Percentiles rank a stretch among this genome's conserved stretches.
Conservation (phyloP, 495 filamentous ascomycete genomes). For the Daldinia childiae region DNA sequence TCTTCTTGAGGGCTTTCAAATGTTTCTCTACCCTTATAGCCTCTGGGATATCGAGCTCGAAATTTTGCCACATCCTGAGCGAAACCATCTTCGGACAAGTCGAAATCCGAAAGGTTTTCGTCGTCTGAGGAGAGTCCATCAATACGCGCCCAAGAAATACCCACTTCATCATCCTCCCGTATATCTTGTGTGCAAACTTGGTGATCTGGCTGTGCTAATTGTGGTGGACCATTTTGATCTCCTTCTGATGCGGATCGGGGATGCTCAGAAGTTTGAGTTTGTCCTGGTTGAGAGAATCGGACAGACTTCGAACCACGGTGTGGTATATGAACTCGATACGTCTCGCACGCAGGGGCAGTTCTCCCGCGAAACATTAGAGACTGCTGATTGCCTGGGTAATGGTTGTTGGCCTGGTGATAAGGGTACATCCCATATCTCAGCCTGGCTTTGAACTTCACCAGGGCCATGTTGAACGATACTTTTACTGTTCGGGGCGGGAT, state of each 20-base stretch:
- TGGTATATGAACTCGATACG: slow-evolving; percentile 5
- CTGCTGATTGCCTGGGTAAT: not conserved
- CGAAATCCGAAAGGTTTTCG: slow-evolving; percentile 3
- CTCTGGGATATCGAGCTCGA: slow-evolving; percentile 17
- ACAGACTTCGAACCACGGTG: not conserved
- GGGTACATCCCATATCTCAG: slow-evolving; percentile 28
- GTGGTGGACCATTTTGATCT: slow-evolving; percentile 1
- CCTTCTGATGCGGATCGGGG: not conserved
- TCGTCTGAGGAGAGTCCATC: slow-evolving; percentile 16
- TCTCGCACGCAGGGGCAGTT: not conserved
- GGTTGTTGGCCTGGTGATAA: slow-evolving; percentile 7
- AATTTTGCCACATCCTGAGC: slow-evolving; percentile 35
- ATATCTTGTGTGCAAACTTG: slow-evolving; percentile 6
- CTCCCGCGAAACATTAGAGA: not conserved
- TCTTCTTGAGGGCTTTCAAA: slow-evolving; percentile 34
- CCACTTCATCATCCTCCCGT: not conserved
- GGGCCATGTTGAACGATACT: not conserved
- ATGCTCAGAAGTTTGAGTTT: not conserved
- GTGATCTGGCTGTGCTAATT: not conserved
- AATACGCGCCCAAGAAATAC: slow-evolving; percentile 2
- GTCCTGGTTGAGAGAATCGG: not conserved
- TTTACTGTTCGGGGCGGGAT: not conserved
- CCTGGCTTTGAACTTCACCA: not conserved
- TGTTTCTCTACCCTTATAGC: slow-evolving; percentile 7
- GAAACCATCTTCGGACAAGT: slow-evolving; percentile 31